Percentiles rank a stretch among this genome's conserved stretches.
Conservation (phyloP, 345 rosid species). For the Lumnitzera racemosa region DNA sequence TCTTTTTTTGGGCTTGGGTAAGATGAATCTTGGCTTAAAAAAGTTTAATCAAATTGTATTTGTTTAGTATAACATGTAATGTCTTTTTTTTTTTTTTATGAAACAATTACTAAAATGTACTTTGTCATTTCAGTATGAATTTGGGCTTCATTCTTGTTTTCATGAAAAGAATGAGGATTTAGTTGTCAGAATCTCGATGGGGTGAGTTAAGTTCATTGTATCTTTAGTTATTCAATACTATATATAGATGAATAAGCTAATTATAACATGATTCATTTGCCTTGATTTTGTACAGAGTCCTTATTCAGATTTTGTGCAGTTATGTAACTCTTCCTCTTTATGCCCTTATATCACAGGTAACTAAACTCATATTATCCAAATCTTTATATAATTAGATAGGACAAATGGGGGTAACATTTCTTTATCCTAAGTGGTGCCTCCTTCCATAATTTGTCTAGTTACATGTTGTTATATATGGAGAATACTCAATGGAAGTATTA, state of each 20-base stretch:
- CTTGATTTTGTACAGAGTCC: conserved; percentile 31
- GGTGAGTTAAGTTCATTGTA: conserved; percentile 28
- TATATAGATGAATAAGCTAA: background rate
- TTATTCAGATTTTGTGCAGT: conserved; percentile 83
- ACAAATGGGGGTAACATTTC: too few relatives aligned
- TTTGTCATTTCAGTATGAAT: conserved; percentile 42
- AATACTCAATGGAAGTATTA: too few relatives aligned
- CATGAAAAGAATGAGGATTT: conserved; percentile 35
- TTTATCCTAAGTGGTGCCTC: too few relatives aligned
- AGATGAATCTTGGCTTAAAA: conserved; percentile 9
- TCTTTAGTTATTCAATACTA: background rate
- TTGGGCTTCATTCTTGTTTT: conserved; percentile 57
- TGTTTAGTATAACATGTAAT: too few relatives aligned
- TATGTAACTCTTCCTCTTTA: conserved; percentile 90
- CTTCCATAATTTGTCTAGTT: too few relatives aligned
- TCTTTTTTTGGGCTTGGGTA: conserved; percentile 79
- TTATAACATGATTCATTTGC: background rate
- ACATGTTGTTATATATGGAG: too few relatives aligned
- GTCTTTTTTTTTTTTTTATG: background rate
- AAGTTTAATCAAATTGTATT: too few relatives aligned
- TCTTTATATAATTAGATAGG: background rate
- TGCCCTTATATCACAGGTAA: conserved; percentile 83
- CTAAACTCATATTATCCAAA: background rate
- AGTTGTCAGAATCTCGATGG: conserved; percentile 57
- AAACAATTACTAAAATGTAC: background rate